Conservation (phyloP, 352 stramenopile genomes). For the Blastocystis sp. region DNA sequence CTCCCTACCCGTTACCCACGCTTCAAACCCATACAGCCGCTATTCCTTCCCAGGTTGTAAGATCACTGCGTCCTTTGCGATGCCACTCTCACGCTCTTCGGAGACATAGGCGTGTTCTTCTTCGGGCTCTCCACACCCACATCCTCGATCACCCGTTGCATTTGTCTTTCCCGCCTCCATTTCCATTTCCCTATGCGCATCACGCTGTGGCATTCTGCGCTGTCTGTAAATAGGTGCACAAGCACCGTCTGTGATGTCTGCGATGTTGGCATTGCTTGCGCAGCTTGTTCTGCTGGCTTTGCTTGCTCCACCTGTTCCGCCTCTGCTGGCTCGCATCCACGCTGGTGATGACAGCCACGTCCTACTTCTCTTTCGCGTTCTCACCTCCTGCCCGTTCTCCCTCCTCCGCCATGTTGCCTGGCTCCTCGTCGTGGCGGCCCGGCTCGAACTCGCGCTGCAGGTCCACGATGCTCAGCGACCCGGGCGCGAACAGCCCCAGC, state of each 20-base stretch:
- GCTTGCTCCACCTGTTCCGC: too few relatives aligned
- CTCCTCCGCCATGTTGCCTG: neutral
- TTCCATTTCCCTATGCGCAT: neutral
- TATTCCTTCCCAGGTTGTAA: neutral
- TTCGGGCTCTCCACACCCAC: neutral
- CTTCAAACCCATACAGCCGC: neutral
- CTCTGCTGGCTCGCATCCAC: neutral
- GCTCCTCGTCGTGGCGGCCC: conserved; percentile 20
- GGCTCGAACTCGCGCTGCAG: conserved; percentile 57
- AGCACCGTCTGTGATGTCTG: too few relatives aligned
- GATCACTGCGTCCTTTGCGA: neutral
- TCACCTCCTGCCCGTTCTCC: conserved; percentile 22
- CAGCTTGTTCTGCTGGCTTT: too few relatives aligned
- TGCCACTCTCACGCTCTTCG: neutral
- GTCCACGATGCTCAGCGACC: conserved; percentile 19
- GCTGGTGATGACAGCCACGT: conserved; percentile 3
- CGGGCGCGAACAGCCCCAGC: conserved; percentile 4
- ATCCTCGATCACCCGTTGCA: neutral
- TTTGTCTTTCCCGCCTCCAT: neutral
- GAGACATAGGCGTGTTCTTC: neutral
- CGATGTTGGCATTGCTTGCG: too few relatives aligned
- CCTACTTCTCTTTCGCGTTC: neutral
- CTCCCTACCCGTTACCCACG: neutral
- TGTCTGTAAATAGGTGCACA: too few relatives aligned
- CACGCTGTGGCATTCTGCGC: too few relatives aligned